Base-by-base conservation (phyloP, 129 eudicot genomes). In the Escallonia herrerae region DNA sequence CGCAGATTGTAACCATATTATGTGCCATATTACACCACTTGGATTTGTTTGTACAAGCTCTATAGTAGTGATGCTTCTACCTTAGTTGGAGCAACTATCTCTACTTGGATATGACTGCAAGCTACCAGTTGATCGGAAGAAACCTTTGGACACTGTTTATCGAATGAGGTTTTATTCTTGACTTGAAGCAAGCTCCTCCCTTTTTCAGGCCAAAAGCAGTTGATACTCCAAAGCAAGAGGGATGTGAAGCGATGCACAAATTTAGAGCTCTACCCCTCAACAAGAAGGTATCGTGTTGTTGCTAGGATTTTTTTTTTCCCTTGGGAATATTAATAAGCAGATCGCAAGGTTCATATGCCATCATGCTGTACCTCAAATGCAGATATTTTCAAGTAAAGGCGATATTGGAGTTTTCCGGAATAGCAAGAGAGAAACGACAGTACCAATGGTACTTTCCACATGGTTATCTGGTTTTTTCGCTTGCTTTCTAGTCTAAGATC, bases 381-480 rank as follows among this genome's bases (percentile, higher is more conserved):
- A 91, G 98, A 87, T 85, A 65, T 72, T 83, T 67, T 72, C 91
- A 43, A 88, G 98, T 72, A 91, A 80, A 80, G 95, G 85, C 8
- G 95, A 83, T 62, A 15, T 79, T 60, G 95, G 98, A 62, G 84
- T 83, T 65, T 83, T 70, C 52, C 76, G 89, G 72, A 91, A 83
- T 74, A 87, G 42, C 60, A 88, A 93, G 76, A 80, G 77, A 64
- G 95, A 88, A 68, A 63, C 85, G 8, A 86, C 95, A 38, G 87
- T 85, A 50, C 87, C 96, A 39, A 80, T 72, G 96, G 98, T 85
- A 64, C 43, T 67, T 62, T 33, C 49, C 58, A 48, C 46, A 43
- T 68, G 9, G 49, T 12, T 12, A 61, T 42, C 44, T 51, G 8
- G 9, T 68, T 37, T 45, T 68, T 37, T 45, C 64, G 42, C 1